Conservation (phyloP, 1,139 yeast species). For the Petasospora rhodanensis region DNA sequence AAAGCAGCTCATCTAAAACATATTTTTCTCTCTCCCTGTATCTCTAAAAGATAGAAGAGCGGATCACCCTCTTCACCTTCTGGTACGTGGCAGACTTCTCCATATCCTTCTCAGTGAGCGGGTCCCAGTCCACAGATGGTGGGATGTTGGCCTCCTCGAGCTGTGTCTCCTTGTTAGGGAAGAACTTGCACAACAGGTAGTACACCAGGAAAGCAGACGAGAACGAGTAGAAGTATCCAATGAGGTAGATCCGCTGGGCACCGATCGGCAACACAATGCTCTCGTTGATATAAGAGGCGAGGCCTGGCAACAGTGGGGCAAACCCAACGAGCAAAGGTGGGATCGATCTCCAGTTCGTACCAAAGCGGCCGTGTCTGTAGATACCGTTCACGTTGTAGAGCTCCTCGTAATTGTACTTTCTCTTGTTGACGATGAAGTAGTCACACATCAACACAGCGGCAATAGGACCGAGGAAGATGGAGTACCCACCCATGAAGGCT, state of each 20-base stretch:
- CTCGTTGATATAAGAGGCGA: conserved; percentile 13
- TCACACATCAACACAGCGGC: conserved; percentile 32
- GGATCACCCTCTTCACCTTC: too few species aligned
- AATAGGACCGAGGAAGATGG: conserved; percentile 32
- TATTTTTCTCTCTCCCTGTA: too few species aligned
- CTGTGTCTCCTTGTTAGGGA: conserved; percentile 8
- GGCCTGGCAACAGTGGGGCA: conserved; percentile 42
- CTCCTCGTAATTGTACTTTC: conserved; percentile 22
- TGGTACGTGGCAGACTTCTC: too few species aligned
- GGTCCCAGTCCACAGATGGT: background rate
- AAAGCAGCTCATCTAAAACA: too few species aligned
- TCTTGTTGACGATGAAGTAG: conserved; percentile 27
- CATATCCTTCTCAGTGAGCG: background rate
- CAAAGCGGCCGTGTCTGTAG: conserved; percentile 34
- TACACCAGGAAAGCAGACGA: conserved; percentile 7
- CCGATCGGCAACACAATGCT: conserved; percentile 7
- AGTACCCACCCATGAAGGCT: conserved; percentile 33
- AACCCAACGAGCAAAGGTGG: conserved; percentile 38
- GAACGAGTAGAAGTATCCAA: conserved; percentile 16
- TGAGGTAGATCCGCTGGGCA: conserved; percentile 8
- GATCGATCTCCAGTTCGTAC: conserved; percentile 42
- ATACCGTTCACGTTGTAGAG: conserved; percentile 10
- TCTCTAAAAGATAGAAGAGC: too few species aligned
- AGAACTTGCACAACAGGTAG: conserved; percentile 9
- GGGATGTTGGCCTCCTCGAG: conserved; percentile 6